Conservation (phyloP, 768 basidiomycete genomes). For the Naematelia aurantialba region DNA sequence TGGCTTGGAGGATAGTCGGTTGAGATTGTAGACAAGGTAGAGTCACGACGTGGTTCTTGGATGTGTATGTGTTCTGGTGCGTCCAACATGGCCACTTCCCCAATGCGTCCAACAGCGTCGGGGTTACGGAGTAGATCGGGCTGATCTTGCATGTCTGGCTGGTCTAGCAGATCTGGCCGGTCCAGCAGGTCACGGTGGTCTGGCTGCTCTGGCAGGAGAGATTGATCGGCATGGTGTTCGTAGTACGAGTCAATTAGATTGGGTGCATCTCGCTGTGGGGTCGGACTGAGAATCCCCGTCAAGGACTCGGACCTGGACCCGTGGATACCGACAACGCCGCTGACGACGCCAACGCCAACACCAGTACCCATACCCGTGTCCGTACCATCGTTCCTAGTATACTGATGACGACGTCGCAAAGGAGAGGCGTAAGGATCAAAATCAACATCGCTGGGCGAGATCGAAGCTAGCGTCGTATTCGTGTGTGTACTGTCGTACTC, state of each 20-base stretch:
- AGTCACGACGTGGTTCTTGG: not conserved
- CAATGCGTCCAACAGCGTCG: not conserved
- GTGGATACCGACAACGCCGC: not conserved
- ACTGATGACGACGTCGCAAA: no score
- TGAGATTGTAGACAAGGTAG: not conserved
- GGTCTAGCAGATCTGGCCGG: no score
- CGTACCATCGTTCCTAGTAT: no score
- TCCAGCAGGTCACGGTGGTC: no score
- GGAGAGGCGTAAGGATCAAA: not conserved
- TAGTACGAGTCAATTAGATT: not conserved
- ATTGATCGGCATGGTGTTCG: not conserved
- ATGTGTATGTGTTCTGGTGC: not conserved
- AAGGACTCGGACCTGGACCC: not conserved
- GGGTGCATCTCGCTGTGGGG: not conserved
- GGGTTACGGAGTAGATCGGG: no score
- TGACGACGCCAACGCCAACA: no score
- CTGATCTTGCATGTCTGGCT: no score
- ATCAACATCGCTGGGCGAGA: not conserved
- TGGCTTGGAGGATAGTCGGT: not conserved
- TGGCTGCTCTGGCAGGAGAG: no score
- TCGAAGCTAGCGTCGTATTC: not conserved
- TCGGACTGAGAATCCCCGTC: not conserved
- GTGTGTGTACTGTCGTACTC: not conserved
- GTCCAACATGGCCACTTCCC: not conserved
- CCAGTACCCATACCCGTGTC: no score